Evolutionary conservation across 208 protist genomes (phyloP).

Genomic region (Leishmania arabica): DNA sequence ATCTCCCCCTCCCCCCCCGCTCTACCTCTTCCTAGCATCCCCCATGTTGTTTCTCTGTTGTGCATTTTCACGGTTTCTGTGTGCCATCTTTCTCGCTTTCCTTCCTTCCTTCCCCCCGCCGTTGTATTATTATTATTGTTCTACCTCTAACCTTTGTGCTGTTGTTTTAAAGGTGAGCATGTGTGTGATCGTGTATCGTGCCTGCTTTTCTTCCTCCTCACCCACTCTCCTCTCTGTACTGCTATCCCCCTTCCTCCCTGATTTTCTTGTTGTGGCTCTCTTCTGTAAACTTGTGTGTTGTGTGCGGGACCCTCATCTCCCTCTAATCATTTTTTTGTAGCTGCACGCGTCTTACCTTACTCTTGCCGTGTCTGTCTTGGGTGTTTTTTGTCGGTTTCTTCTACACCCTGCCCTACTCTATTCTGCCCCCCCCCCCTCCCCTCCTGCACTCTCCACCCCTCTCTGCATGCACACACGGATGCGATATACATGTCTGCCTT

Average conservation of each 20-base stretch:
- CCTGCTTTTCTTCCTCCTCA: neutral
- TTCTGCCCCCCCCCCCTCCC: neutral
- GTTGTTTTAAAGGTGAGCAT: neutral
- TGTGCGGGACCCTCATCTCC: neutral
- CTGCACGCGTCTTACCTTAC: no score
- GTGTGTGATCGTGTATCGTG: neutral
- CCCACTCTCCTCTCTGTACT: neutral
- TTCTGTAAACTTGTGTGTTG: neutral
- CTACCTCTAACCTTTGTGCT: neutral
- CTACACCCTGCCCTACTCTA: neutral
- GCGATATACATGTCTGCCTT: neutral
- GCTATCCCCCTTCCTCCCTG: neutral
- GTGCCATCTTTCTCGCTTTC: neutral
- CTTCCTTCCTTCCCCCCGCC: neutral
- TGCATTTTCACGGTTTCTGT: neutral
- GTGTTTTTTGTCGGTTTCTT: neutral
- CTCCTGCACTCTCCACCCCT: neutral
- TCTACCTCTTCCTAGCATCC: neutral
- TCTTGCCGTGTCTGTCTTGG: neutral
- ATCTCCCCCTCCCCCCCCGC: neutral
- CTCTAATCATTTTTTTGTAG: neutral
- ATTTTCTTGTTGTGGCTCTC: neutral
- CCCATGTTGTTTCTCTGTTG: neutral
- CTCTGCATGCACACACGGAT: neutral
- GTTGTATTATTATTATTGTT: neutral